phyloP scores from a whole-genome alignment of 1,284 basidiomycete genomes.

The Inonotus hispidus region DNA sequence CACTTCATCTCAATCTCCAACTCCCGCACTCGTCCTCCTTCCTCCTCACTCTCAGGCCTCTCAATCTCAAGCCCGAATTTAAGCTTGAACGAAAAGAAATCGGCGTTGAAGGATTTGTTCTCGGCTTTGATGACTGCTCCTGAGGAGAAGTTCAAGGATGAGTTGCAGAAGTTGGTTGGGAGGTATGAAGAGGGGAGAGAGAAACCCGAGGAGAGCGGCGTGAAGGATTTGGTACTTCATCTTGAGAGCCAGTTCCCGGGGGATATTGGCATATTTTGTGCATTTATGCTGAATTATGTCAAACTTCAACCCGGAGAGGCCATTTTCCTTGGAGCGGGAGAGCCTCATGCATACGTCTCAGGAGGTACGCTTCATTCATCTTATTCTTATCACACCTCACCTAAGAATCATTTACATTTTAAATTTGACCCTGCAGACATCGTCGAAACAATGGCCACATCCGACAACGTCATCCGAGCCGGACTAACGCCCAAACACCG shows the following conservation, averaged over 20 bases:
- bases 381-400: background rate
- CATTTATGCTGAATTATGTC: slow-evolving; percentile 88
- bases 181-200: slow-evolving; percentile 51
- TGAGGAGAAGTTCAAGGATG: slow-evolving; percentile 41
- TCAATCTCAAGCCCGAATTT: slow-evolving; percentile 36
- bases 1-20: slow-evolving; percentile 43
- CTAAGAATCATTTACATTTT: background rate
- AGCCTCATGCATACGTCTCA: slow-evolving; percentile 94
- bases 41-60: slow-evolving; percentile 22
- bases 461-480: slow-evolving; percentile 98
- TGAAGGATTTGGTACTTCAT: slow-evolving; percentile 66
- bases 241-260: slow-evolving; percentile 83
- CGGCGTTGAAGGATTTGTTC: slow-evolving; percentile 71
- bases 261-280: slow-evolving; percentile 94
- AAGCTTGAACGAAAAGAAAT: slow-evolving; percentile 40
- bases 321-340: slow-evolving; percentile 92
- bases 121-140: slow-evolving; percentile 77
- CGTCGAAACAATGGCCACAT: slow-evolving; percentile 97
- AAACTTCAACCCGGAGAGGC: slow-evolving; percentile 80
- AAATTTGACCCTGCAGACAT: slow-evolving; percentile 57
- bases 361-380: slow-evolving; percentile 54
- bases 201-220: slow-evolving; percentile 36
- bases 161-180: slow-evolving; percentile 55
- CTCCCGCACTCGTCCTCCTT: slow-evolving; percentile 36
- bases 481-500: slow-evolving; percentile 96